Evolutionary conservation across 179 eudicot species (phyloP).

Genomic region (Camellia oleifera): DNA sequence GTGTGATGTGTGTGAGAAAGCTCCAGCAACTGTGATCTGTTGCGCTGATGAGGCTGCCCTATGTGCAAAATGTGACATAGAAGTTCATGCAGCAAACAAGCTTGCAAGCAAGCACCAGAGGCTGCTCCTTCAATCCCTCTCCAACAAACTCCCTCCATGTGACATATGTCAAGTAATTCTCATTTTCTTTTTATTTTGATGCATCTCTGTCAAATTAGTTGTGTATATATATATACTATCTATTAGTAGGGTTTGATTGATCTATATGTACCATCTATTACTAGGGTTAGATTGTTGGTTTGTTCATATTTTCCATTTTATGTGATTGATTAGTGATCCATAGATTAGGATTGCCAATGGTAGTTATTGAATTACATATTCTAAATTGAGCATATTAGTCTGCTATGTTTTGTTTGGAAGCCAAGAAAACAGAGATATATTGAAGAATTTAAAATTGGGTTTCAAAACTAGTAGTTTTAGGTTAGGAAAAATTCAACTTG

Average conservation of each 20-base stretch:
- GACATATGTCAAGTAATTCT: slow-evolving; percentile 80
- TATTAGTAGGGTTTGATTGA: background rate
- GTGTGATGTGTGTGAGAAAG: slow-evolving; percentile 99
- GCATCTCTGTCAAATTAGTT: background rate
- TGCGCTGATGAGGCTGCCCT: slow-evolving; percentile 97
- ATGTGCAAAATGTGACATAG: slow-evolving; percentile 75
- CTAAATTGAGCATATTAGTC: background rate
- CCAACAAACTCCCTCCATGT: slow-evolving; percentile 83
- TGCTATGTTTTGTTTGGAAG: background rate
- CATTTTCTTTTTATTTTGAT: background rate
- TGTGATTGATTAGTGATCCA: background rate
- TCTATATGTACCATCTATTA: background rate
- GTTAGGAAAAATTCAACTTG: background rate
- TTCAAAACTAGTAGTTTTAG: background rate
- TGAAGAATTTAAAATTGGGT: background rate
- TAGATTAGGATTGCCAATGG: background rate
- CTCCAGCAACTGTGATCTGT: slow-evolving; percentile 80
- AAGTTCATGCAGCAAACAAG: slow-evolving; percentile 95
- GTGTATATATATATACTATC: background rate
- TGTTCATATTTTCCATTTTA: background rate
- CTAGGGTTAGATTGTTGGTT: background rate
- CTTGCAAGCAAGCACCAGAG: slow-evolving; percentile 97
- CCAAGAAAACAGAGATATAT: background rate
- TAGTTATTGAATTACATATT: background rate
- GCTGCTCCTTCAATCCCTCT: slow-evolving; percentile 61